Base-by-base conservation (phyloP, 1,284 basidiomycete genomes). In the Lignosus rhinocerotis region DNA sequence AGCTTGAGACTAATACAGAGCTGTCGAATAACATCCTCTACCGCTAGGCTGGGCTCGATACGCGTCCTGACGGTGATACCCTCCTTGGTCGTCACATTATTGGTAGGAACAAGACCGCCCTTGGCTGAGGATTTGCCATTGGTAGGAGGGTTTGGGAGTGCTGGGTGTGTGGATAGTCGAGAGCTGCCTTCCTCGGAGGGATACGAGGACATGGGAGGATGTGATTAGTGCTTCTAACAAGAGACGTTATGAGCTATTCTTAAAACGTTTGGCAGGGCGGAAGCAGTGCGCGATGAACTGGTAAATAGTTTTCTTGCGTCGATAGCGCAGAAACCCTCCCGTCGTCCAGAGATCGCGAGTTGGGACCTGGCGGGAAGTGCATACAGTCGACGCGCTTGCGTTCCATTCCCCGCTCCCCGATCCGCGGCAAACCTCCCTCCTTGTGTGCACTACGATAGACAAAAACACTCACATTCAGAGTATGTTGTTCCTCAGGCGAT, bases 1-100 rank as follows among this genome's bases (percentile, higher is more conserved):
- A 96, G 87, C 69, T 90, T 89, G 66, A 98, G 78, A 71, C 91
- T 92, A 62, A 87, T 75, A 66, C 89, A 92, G 14, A 93, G 80
- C 69, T 92, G 90, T 51, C 83, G 84, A 50, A 93, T 81, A 54
- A 93, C 90, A 69, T 93, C 90, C 57, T 88, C 85, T 56, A 91
- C 90, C 0, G 87, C 83, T 31, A 92, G 79, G 5, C 88, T 87
- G 10, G 89, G 87, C 69, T 93, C 90, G 60, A 93, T 93, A 57
- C 91, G 84, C 9, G 88, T 86, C 59, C 89, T 86, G 19, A 92
- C 90, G 46, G 85, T 89, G 34, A 81, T 65, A 34, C 88, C 88
- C 30, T 90, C 86, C 58, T 80, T 83, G 12, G 87, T 90, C 4
- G 87, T 86, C 51, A 93, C 90, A 57, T 80, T 88, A 73, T 93